Base-by-base conservation (phyloP, 2,329 filamentous ascomycete genomes). In the Blastomyces emzantsi region DNA sequence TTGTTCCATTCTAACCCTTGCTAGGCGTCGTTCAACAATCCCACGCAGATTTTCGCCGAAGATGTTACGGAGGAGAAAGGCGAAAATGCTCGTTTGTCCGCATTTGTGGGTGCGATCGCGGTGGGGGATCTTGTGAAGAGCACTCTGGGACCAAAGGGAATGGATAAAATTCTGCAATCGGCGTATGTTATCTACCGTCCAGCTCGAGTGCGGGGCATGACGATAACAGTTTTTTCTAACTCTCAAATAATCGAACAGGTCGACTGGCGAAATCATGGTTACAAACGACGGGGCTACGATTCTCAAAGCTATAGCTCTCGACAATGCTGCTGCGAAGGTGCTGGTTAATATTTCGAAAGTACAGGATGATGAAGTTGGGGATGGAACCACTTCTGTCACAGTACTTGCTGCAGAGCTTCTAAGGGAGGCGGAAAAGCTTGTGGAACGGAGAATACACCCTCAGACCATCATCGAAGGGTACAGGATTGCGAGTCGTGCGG, bases 381-480 rank as follows among this genome's bases (percentile, higher is more conserved):
- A 99, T 75, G 94, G 94, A 64, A 99, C 94, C 56, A 99, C 94
- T 28, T 97, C 92, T n/a, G 94, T 99, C 63, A 89, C 94, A 54
- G 94, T 99, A 19, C 82, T 99, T 67, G 92, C 94, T 49, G 94
- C 94, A 65, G 94, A 99, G 81, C 85, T 99, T 65, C 83, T 99
- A 68, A 88, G 94, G 67, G 94, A 99, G 79, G 94, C 94, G 58
- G 94, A 99, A 82, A 93, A 96, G 81, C 85, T 99, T 60, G 91
- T 99, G 70, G 90, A 95, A 81, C 92, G 93, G 82, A 97, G 97
- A 81, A 97, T 99, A 72, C 94, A 99, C 78, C 94, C 94, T 61
- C 94, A 99, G 83, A 97, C 94, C 61, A 99, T 99, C 77, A 99
- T 99, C 73, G 94, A 99, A 74, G 94, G 94, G 61, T 99, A 96